Base-by-base conservation (phyloP, 345 rosid species). In the Ailanthus altissimus region DNA sequence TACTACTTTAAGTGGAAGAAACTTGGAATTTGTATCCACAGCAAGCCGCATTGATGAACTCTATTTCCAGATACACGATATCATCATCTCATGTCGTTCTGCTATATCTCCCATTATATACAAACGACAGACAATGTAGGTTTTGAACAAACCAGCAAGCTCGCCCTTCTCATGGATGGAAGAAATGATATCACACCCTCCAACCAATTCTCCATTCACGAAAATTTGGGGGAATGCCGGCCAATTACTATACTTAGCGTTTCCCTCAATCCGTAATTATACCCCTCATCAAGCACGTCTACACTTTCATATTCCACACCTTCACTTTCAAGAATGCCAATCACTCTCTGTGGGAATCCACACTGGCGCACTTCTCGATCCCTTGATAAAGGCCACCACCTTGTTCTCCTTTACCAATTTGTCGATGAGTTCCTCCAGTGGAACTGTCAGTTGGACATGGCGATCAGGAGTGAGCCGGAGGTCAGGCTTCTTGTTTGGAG, bases 381-480 rank as follows among this genome's bases (percentile, higher is more conserved):
- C 99, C 80, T 95, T 92, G 5, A 93, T 92, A 69, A 95, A 95
- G 18, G 98, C 97, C 51, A 95, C 98, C 75, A 93, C 98, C 81
- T 84, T 91, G 83, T 87, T 93, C 85, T 91, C 96, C 83, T 93
- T 93, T 46, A 95, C 97, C 82, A 95, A 80, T 77, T 78, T 84
- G 45, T 88, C 92, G 47, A 91, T 80, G 36, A 95, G 88, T 54
- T 86, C 93, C 79, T 88, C 96, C 11, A 93, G 79, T 1, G 94
- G 93, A 75, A 95, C 87, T 0, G 90, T 88, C 59, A 95, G 83
- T 83, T 90, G 89, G 60, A 95, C 94, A 76, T 92, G 90, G 0
- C 93, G 92, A 58, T 97, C 99, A 1, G 97, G 97, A 13, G 97
- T 95, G 43, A 95, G 97, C 51, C 97, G 92, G 70, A 95, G 90